Evolutionary conservation across 805 yeast genomes (phyloP), one percentile per base, ranked within the genome.

Genomic region (Hanseniaspora clermontiae): DNA sequence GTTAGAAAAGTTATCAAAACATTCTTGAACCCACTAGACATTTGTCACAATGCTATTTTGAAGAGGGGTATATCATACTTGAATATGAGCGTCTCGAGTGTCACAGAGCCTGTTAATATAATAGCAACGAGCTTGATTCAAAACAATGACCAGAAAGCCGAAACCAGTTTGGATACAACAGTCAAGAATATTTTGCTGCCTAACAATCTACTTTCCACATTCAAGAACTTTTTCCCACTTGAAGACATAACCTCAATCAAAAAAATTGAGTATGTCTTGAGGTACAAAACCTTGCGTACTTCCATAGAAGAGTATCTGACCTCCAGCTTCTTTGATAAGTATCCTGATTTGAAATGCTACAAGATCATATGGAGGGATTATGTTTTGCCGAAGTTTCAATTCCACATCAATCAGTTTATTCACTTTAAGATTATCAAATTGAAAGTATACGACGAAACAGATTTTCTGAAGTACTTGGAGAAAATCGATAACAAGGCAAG

Each of bases 321-420:
- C 15, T 47, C 42, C 2, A 49, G 19, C n/a, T 52, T 45, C 50
- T 49, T 59, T 14, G 27, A 38, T 3, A 39, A 52, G 20, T 40
- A 49, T 42, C 24, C 31, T 6, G 49, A 57, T n/a, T 31, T 52
- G 19, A 8, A 27, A 6, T 12, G 42, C 19, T 51, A 39, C 17
- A 49, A 43, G n/a, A 31, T 36, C 9, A 19, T 59, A 15, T 69
- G 72, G 72, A 59, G 61, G 32, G 43, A 39, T 5, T 50, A 59
- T 11, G 49, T 69, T 4, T 39, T 67, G 32, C 58, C 64, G 1
- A 52, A 56, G 15, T 57, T 68, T 14, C 48, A 55, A 15, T 67
- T 64, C 51, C 63, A 66, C 49, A 50, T 27, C 24, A 50, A 24
- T 15, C 58, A 56, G 31, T 46, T 56, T 17, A 45, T 56, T 14